Percentiles rank a stretch among this genome's conserved stretches.
These are phyloP conservation scores for Tieghemostelium lacteum DNA, from an alignment of 78 protist species.

Conservation along the genomic window DNA sequence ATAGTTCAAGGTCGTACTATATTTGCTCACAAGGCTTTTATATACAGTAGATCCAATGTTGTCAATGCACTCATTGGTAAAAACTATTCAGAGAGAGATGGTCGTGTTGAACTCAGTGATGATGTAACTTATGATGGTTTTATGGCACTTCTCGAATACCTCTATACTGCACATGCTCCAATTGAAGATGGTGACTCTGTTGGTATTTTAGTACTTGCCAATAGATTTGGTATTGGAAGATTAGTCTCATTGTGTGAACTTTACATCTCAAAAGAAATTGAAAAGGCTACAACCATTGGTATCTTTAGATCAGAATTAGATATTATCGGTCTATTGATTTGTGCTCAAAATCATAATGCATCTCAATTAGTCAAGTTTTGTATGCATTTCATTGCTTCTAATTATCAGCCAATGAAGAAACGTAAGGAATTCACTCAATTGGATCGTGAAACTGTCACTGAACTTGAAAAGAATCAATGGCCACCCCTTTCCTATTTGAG, in stretches of 20 bases:
- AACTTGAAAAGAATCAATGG: conserved; percentile 83
- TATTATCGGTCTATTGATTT: conserved; percentile 60
- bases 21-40: conserved; percentile 77
- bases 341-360: conserved; percentile 78
- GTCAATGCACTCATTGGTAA: conserved; percentile 44
- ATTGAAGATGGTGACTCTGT: conserved; percentile 71
- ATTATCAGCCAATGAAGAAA: conserved; percentile 79
- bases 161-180: conserved; percentile 85
- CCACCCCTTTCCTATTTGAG: conserved; percentile 76
- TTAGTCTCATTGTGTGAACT: conserved; percentile 84
- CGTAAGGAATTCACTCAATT: conserved; percentile 43
- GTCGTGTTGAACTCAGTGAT: conserved; percentile 30
- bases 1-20: conserved; percentile 53
- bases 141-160: conserved; percentile 76
- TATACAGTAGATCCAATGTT: conserved; percentile 43
- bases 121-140: conserved; percentile 37
- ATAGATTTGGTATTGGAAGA: conserved; percentile 70
- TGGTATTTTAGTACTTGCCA: conserved; percentile 74
- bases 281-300: conserved; percentile 59
- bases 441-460: conserved; percentile 11
- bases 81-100: conserved; percentile 41
- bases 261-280: conserved; percentile 78
- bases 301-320: conserved; percentile 79
- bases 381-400: conserved; percentile 79
- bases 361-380: conserved; percentile 80